These are phyloP conservation scores for Cichorium intybus DNA, from an alignment of 140 eudicot genomes.

Conservation along the genomic window DNA sequence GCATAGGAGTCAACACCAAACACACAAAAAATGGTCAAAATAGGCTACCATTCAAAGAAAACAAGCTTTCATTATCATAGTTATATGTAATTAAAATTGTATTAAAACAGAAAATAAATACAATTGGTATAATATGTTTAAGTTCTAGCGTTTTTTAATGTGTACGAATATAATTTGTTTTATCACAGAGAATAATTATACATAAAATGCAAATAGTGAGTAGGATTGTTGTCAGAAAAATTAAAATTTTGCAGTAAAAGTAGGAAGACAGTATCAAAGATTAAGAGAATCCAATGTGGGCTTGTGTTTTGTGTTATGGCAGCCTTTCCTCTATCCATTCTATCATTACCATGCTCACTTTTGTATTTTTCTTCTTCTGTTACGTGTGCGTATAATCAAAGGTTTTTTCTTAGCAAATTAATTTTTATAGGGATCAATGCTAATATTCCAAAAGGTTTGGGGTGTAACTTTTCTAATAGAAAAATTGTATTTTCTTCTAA, in stretches of 20 bases:
- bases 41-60: slow-evolving; percentile 12
- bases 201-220: slow-evolving; percentile 7
- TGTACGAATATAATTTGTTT: not conserved
- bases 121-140: not conserved
- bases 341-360: not conserved
- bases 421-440: not conserved
- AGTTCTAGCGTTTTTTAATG: not conserved
- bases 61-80: not conserved
- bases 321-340: not conserved
- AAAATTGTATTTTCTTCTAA: too few relatives aligned
- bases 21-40: slow-evolving; percentile 9
- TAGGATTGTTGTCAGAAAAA: not conserved
- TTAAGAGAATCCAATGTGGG: slow-evolving; percentile 28
- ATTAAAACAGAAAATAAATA: not conserved
- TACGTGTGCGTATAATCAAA: not conserved
- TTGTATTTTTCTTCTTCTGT: not conserved
- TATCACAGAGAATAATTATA: not conserved
- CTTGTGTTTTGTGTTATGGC: slow-evolving; percentile 17
- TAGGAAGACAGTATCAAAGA: slow-evolving; percentile 11
- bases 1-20: slow-evolving; percentile 32
- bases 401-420: not conserved
- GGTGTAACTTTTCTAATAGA: not conserved
- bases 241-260: slow-evolving; percentile 17
- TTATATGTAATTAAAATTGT: not conserved
- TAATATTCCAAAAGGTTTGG: not conserved